Conservation (phyloP, 768 basidiomycete genomes). For the Rubroboletus pulcherrimus region DNA sequence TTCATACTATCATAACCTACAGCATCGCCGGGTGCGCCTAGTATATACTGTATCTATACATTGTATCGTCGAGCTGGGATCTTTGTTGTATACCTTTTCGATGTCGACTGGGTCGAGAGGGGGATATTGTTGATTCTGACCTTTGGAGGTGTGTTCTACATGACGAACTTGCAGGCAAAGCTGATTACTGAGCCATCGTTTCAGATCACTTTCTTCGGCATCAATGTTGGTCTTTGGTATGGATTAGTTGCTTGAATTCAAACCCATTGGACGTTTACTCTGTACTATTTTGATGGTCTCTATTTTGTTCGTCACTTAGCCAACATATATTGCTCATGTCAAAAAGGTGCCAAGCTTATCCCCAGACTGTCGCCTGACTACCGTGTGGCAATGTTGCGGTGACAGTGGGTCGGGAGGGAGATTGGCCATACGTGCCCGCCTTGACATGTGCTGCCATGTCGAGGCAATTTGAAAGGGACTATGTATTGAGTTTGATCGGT, state of each 20-base stretch:
- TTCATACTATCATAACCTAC: constrained; percentile 5
- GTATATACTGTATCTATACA: constrained; percentile 9
- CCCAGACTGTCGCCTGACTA: not conserved
- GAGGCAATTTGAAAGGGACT: not conserved
- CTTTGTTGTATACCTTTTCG: not conserved
- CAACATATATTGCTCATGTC: not conserved
- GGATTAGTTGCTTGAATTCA: not conserved
- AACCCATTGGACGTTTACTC: not conserved
- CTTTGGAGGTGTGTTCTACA: not conserved
- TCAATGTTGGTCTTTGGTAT: not conserved
- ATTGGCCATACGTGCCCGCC: constrained; percentile 19
- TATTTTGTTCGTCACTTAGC: not conserved
- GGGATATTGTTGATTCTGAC: not conserved
- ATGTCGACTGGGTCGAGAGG: not conserved
- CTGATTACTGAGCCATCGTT: not conserved
- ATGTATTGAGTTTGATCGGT: not conserved
- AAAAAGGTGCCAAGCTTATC: too few species aligned
- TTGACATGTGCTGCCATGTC: too few species aligned
- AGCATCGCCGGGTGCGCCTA: constrained; percentile 10
- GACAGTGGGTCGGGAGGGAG: constrained; percentile 15
- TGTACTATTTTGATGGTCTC: not conserved
- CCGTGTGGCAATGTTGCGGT: constrained; percentile 1
- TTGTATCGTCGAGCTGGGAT: constrained; percentile 1
- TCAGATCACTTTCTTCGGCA: not conserved
- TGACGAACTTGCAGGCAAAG: not conserved